Conservation (phyloP, 805 yeast genomes). For the Saturnispora quitensis region DNA sequence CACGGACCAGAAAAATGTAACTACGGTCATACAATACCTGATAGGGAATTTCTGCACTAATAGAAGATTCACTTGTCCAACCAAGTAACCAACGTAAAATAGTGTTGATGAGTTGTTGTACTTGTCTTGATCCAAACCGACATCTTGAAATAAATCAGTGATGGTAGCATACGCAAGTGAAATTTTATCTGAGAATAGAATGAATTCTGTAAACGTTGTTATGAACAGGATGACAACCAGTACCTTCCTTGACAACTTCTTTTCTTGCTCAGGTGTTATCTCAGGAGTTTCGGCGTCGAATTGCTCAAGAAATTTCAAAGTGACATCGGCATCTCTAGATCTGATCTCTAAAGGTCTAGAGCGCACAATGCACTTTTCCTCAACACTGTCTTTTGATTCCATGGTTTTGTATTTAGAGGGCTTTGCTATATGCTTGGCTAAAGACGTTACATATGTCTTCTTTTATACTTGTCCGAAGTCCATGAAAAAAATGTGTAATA, state of each 20-base stretch:
- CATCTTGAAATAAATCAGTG: slow-evolving; percentile 38
- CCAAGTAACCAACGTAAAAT: slow-evolving; percentile 43
- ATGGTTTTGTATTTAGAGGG: not conserved
- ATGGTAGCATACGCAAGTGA: slow-evolving; percentile 34
- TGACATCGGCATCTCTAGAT: slow-evolving; percentile 23
- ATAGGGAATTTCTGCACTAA: slow-evolving; percentile 37
- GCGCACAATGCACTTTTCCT: not conserved
- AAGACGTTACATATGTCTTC: not conserved
- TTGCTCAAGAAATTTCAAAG: slow-evolving; percentile 20
- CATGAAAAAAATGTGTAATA: not conserved
- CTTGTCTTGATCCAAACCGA: slow-evolving; percentile 33
- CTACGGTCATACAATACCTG: slow-evolving; percentile 29
- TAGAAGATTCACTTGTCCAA: slow-evolving; percentile 37
- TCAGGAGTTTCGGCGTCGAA: slow-evolving; percentile 17
- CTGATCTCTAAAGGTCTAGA: not conserved
- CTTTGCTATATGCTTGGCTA: not conserved
- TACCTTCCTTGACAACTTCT: slow-evolving; percentile 14
- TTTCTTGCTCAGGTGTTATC: slow-evolving; percentile 17
- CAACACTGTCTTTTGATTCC: not conserved
- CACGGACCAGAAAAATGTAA: slow-evolving; percentile 36
- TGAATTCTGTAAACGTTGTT: slow-evolving; percentile 17
- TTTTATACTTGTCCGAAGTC: not conserved
- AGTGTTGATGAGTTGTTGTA: slow-evolving; percentile 42
- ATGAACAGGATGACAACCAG: slow-evolving; percentile 21
- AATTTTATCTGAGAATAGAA: slow-evolving; percentile 34